Percentiles rank a stretch among this genome's conserved stretches.
These are phyloP conservation scores for Nicotiana noctiflora DNA, from an alignment of 257 asterid genomes.

Conservation along the genomic window DNA sequence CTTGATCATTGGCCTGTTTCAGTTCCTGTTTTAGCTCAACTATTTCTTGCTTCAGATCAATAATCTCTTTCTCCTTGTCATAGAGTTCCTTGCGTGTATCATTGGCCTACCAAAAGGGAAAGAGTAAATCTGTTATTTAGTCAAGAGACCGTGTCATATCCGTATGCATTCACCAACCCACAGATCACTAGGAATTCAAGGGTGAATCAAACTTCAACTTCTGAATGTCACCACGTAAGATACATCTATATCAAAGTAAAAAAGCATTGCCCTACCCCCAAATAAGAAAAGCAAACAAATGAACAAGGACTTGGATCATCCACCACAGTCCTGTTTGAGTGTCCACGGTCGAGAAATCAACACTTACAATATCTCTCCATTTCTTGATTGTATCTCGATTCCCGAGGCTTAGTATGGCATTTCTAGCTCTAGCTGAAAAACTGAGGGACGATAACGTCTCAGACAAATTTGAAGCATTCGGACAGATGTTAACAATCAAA, in stretches of 20 bases:
- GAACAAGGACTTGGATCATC: neutral
- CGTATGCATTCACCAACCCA: neutral
- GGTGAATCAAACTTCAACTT: conserved; percentile 5
- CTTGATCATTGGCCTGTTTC: conserved; percentile 80
- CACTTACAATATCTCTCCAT: conserved; percentile 95
- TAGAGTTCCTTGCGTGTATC: conserved; percentile 87
- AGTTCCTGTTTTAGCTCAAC: conserved; percentile 57
- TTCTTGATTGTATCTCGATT: conserved; percentile 90
- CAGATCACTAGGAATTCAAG: conserved; percentile 4
- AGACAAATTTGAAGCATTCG: conserved; percentile 57
- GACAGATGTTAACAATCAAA: conserved; percentile 76
- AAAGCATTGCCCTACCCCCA: neutral
- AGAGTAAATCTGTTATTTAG: conserved; percentile 1
- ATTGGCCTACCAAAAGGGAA: conserved; percentile 57
- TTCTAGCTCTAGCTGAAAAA: conserved; percentile 90
- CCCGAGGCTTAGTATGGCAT: conserved; percentile 79
- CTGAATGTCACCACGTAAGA: neutral
- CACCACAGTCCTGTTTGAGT: neutral
- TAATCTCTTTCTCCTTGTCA: conserved; percentile 77
- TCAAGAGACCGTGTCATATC: neutral
- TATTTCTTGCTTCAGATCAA: conserved; percentile 63
- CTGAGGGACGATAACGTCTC: conserved; percentile 89
- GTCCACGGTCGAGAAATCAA: neutral
- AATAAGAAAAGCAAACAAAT: neutral
- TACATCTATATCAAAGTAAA: conserved; percentile 1